Base-by-base conservation (phyloP, 1,139 yeast species). In the Candida neerlandica region DNA sequence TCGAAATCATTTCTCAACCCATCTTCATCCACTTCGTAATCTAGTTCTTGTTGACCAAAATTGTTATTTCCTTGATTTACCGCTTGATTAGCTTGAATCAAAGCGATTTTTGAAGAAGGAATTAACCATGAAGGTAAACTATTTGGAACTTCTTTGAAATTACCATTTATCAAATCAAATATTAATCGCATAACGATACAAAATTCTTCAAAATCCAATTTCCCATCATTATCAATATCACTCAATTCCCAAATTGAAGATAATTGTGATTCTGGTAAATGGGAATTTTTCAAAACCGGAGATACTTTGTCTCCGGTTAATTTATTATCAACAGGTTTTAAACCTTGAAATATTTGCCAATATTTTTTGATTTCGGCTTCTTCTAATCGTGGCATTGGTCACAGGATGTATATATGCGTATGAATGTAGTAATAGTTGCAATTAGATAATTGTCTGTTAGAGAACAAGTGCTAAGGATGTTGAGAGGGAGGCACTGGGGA, bases 181-280 rank as follows among this genome's bases (percentile, higher is more conserved):
- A 92, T 89, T 53, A 94, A 78, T 57, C 97, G 79, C 99, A 94
- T 95, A 50, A 98, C 94, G 55, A 94, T 90, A 65, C 98, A 94
- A 67, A 94, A 94, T 70, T 94, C 99, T 67, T 94, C 99, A 66
- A 94, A 94, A 67, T 95, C 99, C 58, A 94, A 78, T 58, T 78
- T 77, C 18, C 97, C 97, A 67, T 94, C 99, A 50, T 82, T 81
- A 67, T 94, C 99, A 48, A 94, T 90, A 66, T 94, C 99, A 14
- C 96, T 86, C 42, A 94, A 71, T 58, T 89, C 90, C 99, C 99
- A 94, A 41, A 95, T 84, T 64, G 83, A 80, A 43, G 89, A 85
- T 56, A 95, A 76, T 62, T 90, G 84, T 34, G 81, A 78, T 52
- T 90, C 91, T 48, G 82, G 81, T 51, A 94, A 80, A 57, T 91